Percentiles rank a stretch among this genome's conserved stretches.
These are phyloP conservation scores for Pseudogymnoascus sp. DNA, from an alignment of 2,329 filamentous ascomycete genomes.

Conservation along the genomic window DNA sequence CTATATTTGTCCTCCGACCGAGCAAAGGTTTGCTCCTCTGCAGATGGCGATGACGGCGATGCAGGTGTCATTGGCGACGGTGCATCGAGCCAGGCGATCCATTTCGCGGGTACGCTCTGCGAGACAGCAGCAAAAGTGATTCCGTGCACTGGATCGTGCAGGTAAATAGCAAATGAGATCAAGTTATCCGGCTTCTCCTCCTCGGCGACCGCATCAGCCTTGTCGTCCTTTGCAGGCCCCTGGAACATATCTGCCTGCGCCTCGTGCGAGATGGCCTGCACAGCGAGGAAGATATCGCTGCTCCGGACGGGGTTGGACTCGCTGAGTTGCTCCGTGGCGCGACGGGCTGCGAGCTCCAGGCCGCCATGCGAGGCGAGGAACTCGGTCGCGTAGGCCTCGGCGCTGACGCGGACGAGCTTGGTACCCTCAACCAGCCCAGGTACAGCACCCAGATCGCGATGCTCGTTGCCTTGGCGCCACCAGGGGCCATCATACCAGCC, in stretches of 20 bases:
- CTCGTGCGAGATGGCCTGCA: constrained; percentile 72
- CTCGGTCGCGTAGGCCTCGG: constrained; percentile 78
- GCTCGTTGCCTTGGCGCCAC: constrained; percentile 69
- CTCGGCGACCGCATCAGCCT: constrained; percentile 42
- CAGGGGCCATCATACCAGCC: constrained; percentile 93
- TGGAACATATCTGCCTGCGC: constrained; percentile 61
- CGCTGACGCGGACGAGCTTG: constrained; percentile 81
- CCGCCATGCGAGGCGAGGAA: constrained; percentile 75
- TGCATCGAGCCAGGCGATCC: constrained; percentile 87
- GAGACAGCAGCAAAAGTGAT: constrained; percentile 80
- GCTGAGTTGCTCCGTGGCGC: constrained; percentile 69
- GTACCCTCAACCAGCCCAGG: constrained; percentile 78
- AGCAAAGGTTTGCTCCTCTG: constrained; percentile 23
- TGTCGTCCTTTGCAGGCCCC: constrained; percentile 47
- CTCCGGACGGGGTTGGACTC: constrained; percentile 85
- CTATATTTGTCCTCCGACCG: constrained; percentile 39
- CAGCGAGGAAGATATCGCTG: constrained; percentile 90
- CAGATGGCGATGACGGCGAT: constrained; percentile 22
- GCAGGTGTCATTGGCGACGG: constrained; percentile 48
- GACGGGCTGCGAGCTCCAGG: constrained; percentile 68
- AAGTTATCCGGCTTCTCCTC: constrained; percentile 48
- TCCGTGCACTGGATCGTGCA: constrained; percentile 82
- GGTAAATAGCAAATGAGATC: constrained; percentile 67
- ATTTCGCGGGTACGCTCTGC: constrained; percentile 74
- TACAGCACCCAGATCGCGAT: constrained; percentile 71